Evolutionary conservation across 495 filamentous ascomycete genomes (phyloP).

Genomic region (Lasiosphaeria miniovina): DNA sequence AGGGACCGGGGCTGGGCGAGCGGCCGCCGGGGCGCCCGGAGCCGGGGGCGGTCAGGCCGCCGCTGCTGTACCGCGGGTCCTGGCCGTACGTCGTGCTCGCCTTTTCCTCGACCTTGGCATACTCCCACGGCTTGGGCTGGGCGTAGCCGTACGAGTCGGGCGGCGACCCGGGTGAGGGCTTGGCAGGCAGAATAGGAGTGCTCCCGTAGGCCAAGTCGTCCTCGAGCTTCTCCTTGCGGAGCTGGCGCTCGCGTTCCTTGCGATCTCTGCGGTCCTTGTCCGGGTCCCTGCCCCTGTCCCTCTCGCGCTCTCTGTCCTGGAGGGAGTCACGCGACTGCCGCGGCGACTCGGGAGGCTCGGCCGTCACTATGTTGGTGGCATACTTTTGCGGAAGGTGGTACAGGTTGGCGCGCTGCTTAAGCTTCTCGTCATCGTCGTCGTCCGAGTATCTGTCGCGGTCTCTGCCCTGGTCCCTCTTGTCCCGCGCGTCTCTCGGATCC

Average conservation of each 20-base stretch:
- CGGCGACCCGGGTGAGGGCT: slow-evolving; percentile 25
- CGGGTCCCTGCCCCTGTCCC: slow-evolving; percentile 26
- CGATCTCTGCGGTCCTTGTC: slow-evolving; percentile 24
- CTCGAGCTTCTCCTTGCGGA: slow-evolving; percentile 41
- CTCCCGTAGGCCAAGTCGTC: slow-evolving; percentile 48
- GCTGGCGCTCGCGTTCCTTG: slow-evolving; percentile 26
- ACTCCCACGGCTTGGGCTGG: slow-evolving; percentile 48
- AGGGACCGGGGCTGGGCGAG: slow-evolving; percentile 24
- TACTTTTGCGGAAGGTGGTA: slow-evolving; percentile 27
- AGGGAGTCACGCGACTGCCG: slow-evolving; percentile 32
- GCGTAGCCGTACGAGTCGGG: slow-evolving; percentile 42
- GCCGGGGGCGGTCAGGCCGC: slow-evolving; percentile 14
- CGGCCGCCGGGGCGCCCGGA: slow-evolving; percentile 28
- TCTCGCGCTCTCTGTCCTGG: slow-evolving; percentile 25
- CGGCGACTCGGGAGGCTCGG: slow-evolving; percentile 19
- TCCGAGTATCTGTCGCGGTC: slow-evolving; percentile 24
- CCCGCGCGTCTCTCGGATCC: neutral
- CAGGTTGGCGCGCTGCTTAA: slow-evolving; percentile 13
- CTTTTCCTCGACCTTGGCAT: slow-evolving; percentile 42
- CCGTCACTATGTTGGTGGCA: slow-evolving; percentile 19
- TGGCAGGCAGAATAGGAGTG: slow-evolving; percentile 22
- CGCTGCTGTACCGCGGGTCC: slow-evolving; percentile 41
- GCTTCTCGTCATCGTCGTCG: slow-evolving; percentile 17
- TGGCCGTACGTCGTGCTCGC: slow-evolving; percentile 28
- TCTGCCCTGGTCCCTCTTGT: slow-evolving; percentile 26